phyloP scores from a whole-genome alignment of 768 basidiomycete genomes.

The Tylopilus sp. region DNA sequence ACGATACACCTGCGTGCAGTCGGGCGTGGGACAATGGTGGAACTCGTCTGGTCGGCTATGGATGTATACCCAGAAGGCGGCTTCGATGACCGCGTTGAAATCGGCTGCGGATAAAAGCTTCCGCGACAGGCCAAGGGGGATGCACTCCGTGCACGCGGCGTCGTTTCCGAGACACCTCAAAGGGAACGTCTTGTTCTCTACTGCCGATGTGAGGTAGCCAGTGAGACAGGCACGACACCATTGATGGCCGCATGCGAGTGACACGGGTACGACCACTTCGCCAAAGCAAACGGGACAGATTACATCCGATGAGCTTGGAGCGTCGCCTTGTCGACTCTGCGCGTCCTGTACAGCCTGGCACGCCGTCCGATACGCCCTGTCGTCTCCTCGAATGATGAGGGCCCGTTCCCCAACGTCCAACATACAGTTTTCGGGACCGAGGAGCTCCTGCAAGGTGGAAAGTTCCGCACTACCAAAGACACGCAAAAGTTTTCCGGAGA shows the following conservation, averaged over 20 bases:
- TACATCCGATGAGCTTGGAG: constrained; percentile 13
- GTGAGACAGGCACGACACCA: constrained; percentile 66
- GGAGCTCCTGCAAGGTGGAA: constrained; percentile 39
- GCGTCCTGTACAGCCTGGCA: constrained; percentile 43
- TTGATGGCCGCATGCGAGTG: constrained; percentile 59
- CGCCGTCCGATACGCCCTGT: constrained; percentile 31
- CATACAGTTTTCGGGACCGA: constrained; percentile 57
- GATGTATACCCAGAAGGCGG: constrained; percentile 61
- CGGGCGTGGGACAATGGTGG: constrained; percentile 74
- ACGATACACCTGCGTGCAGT: constrained; percentile 75
- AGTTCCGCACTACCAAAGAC: constrained; percentile 48
- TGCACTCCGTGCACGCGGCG: constrained; percentile 52
- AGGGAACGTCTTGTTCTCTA: constrained; percentile 61
- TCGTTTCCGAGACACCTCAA: constrained; percentile 68
- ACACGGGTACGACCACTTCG: constrained; percentile 47
- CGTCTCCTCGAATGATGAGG: constrained; percentile 57
- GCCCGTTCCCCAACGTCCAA: constrained; percentile 41
- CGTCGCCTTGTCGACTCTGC: constrained; percentile 30
- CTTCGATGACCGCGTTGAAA: constrained; percentile 52
- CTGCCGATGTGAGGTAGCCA: constrained; percentile 55
- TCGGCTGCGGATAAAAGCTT: constrained; percentile 48
- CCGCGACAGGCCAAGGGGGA: constrained; percentile 52
- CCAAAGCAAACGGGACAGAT: constrained; percentile 72
- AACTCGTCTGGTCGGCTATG: constrained; percentile 60
- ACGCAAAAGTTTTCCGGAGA: constrained; percentile 45